Base-by-base conservation (phyloP, 1,284 basidiomycete species). In the Melampsora larici-populina region DNA sequence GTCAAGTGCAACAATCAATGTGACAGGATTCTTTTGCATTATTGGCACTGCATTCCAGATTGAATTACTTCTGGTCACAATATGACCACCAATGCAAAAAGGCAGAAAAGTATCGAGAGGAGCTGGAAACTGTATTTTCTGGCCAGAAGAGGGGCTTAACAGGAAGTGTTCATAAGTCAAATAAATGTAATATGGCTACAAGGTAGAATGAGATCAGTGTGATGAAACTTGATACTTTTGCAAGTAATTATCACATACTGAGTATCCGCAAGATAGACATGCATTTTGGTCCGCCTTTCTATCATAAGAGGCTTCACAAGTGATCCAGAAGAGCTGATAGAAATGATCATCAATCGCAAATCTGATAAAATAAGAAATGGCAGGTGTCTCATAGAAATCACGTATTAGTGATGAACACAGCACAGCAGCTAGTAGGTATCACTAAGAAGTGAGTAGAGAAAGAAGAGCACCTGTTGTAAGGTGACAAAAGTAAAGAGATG, bases 301-400 rank as follows among this genome's bases (percentile, higher is more conserved):
- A 90, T 87, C 0, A 92, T 93, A 51, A 98, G 89, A 0, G 97
- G 96, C 84, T 97, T 97, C 81, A 96, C 91, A 70, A 99, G 88
- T 67, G 99, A 84, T 24, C 95, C 95, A 11, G 92, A 91, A 36
- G 88, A 88, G 33, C 94, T 95, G 77, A 83, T 92, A 98, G 86
- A 91, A 99, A 83, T 99, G 97, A 82, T 97, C 93, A 82, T 97
- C 97, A 71, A 97, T 87, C 0, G 88, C 87, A 81, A 94, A 97
- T 6, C 95, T 96, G 89, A 96, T n/a, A n/a, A n/a, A n/a, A n/a
- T n/a, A n/a, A n/a, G n/a, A n/a, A n/a, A n/a, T n/a, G n/a, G n/a
- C n/a, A n/a, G n/a, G n/a, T n/a, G n/a, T n/a, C n/a, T n/a, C n/a
- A n/a, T n/a, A n/a, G n/a, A 95, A 82, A 91, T 87, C 72, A 96